phyloP scores from a whole-genome alignment of 192 early-diverging fungal species.

The Pilaira anomala region DNA sequence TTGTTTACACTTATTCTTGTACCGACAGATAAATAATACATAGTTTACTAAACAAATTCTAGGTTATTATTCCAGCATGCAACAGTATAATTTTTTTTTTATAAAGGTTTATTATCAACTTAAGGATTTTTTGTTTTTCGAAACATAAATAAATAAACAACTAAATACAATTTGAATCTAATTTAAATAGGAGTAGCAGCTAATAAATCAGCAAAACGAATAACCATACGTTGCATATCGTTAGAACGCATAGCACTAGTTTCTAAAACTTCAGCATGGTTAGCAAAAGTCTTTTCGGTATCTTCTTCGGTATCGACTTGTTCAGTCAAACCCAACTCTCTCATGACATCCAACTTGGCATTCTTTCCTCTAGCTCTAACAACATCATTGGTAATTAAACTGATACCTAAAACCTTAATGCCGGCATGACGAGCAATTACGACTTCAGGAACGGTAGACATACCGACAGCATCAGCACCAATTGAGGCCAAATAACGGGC shows the following conservation, averaged over 20 bases:
- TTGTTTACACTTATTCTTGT: too few species aligned
- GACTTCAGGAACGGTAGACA: slow-evolving; percentile 88
- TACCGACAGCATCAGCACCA: slow-evolving; percentile 84
- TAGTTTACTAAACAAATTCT: too few species aligned
- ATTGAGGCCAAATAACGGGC: slow-evolving; percentile 61
- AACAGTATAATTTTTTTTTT: too few species aligned
- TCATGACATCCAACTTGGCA: slow-evolving; percentile 36
- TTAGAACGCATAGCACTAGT: slow-evolving; percentile 47
- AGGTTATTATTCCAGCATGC: too few species aligned
- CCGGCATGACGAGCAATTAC: slow-evolving; percentile 83
- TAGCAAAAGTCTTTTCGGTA: slow-evolving; percentile 45
- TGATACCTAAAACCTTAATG: slow-evolving; percentile 74
- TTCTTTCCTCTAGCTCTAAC: slow-evolving; percentile 39
- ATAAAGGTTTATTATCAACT: too few species aligned
- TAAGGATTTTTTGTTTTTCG: too few species aligned
- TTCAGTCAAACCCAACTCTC: slow-evolving; percentile 13
- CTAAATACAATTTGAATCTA: too few species aligned
- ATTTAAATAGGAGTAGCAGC: not conserved
- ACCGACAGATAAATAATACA: too few species aligned
- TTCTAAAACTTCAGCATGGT: slow-evolving; percentile 71
- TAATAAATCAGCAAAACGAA: slow-evolving; percentile 16
- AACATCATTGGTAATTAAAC: slow-evolving; percentile 76
- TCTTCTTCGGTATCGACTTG: slow-evolving; percentile 32
- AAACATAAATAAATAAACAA: too few species aligned
- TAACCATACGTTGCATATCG: slow-evolving; percentile 53